A percentile compares a stretch with the other conserved stretches of the same genome.
Evolutionary conservation across 345 rosid genomes (phyloP).

Genomic region (Ceriops zippeliana): DNA sequence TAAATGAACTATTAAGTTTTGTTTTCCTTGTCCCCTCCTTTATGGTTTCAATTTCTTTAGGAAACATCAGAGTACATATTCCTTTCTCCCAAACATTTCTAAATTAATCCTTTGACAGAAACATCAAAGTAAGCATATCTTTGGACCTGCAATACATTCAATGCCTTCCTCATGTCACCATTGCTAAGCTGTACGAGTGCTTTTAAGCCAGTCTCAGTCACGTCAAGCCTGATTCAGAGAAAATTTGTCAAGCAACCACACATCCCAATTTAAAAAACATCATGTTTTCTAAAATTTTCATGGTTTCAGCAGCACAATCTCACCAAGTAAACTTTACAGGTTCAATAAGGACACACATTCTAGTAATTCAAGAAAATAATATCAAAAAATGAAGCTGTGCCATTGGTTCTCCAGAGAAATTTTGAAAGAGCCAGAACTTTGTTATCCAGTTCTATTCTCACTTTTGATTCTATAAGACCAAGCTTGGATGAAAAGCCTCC

Average conservation of each 20-base stretch:
- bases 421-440: too few relatives aligned
- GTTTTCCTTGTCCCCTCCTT: too few relatives aligned
- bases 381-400: too few relatives aligned
- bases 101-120: not conserved
- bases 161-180: slow-evolving; percentile 98
- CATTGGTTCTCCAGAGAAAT: too few relatives aligned
- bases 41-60: too few relatives aligned
- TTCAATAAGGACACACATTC: too few relatives aligned
- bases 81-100: not conserved
- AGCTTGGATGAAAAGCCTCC: too few relatives aligned
- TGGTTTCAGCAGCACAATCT: not conserved
- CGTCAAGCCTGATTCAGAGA: slow-evolving; percentile 62
- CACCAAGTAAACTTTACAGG: not conserved
- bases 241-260: not conserved
- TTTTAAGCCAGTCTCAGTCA: slow-evolving; percentile 63
- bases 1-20: too few relatives aligned
- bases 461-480: too few relatives aligned
- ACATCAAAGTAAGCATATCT: not conserved
- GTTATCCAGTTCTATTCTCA: too few relatives aligned
- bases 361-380: too few relatives aligned
- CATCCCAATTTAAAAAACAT: not conserved
- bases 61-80: not conserved
- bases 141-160: slow-evolving; percentile 90
- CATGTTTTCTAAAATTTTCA: not conserved
- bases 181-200: slow-evolving; percentile 87